Evolutionary conservation across 352 stramenopile species (phyloP).

Genomic region (Chrysophaeum taylorii): DNA sequence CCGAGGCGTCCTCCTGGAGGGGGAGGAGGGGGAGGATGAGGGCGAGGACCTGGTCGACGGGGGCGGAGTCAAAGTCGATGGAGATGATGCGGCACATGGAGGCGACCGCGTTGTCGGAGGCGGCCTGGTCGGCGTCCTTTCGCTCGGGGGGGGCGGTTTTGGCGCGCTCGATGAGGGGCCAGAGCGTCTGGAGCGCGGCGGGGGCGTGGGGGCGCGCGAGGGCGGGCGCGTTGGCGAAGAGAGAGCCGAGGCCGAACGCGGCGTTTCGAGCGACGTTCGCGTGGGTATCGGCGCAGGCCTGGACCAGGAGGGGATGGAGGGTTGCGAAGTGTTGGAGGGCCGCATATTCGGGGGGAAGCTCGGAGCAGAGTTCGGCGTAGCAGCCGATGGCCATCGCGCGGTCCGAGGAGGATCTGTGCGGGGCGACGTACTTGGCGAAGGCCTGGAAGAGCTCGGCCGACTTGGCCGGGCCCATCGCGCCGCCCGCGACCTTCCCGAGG

Average conservation of each 20-base stretch:
- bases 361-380: conserved; percentile 83
- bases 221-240: conserved; percentile 63
- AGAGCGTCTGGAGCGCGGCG: conserved; percentile 74
- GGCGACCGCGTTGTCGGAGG: conserved; percentile 83
- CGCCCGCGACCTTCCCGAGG: conserved; percentile 82
- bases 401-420: conserved; percentile 54
- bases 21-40: conserved; percentile 80
- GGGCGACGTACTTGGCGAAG: conserved; percentile 75
- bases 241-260: conserved; percentile 82
- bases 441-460: conserved; percentile 74
- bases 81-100: conserved; percentile 85
- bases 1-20: conserved; percentile 88
- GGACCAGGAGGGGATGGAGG: conserved; percentile 55
- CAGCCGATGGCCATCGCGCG: conserved; percentile 82
- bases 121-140: conserved; percentile 56
- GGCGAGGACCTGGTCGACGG: conserved; percentile 79
- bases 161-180: conserved; percentile 64
- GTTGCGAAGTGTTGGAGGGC: conserved; percentile 65
- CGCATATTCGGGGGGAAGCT: conserved; percentile 48
- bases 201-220: conserved; percentile 69
- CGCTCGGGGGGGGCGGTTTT: conserved; percentile 15
- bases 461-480: conserved; percentile 75
- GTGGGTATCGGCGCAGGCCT: conserved; percentile 73
- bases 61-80: conserved; percentile 54
- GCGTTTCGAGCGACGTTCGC: conserved; percentile 83